Evolutionary conservation across 2,329 filamentous ascomycete species (phyloP).

Genomic region (Ceratocystis huliohia): DNA sequence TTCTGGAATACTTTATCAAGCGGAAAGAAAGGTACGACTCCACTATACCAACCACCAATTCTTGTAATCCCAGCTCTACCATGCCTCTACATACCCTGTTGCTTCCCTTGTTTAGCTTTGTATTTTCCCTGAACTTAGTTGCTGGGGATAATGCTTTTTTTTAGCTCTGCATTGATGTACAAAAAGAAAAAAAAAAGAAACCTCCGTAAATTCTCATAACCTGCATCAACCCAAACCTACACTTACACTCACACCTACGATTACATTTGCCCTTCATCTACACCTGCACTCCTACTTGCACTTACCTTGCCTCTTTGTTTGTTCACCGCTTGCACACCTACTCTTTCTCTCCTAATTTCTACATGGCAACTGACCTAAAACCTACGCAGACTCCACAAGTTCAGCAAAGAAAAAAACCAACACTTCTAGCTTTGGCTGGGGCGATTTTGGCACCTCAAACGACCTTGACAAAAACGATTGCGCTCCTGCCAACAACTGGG

Average conservation of each 20-base stretch:
- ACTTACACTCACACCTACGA: background rate
- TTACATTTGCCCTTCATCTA: background rate
- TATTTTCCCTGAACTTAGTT: conserved; percentile 2
- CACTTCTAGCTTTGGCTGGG: background rate
- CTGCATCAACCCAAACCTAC: background rate
- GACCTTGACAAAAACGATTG: background rate
- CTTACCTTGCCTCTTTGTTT: too few species aligned
- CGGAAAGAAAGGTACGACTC: conserved; percentile 11
- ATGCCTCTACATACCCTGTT: background rate
- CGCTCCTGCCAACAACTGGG: background rate
- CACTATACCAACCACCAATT: conserved; percentile 14
- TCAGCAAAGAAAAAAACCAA: background rate
- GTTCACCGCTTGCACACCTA: too few species aligned
- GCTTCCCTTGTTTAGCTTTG: background rate
- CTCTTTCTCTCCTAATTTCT: too few species aligned
- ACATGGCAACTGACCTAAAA: background rate
- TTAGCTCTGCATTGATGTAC: background rate
- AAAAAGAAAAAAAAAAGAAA: background rate
- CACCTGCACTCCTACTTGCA: background rate
- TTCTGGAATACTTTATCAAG: conserved; percentile 14
- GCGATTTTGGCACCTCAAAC: background rate
- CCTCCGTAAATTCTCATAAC: background rate
- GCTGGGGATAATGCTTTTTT: background rate
- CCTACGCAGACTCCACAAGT: background rate
- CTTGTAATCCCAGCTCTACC: background rate